Evolutionary conservation across 805 yeast species (phyloP), one percentile per base, ranked within the genome.

Genomic region (Scheffersomyces lignosus): DNA sequence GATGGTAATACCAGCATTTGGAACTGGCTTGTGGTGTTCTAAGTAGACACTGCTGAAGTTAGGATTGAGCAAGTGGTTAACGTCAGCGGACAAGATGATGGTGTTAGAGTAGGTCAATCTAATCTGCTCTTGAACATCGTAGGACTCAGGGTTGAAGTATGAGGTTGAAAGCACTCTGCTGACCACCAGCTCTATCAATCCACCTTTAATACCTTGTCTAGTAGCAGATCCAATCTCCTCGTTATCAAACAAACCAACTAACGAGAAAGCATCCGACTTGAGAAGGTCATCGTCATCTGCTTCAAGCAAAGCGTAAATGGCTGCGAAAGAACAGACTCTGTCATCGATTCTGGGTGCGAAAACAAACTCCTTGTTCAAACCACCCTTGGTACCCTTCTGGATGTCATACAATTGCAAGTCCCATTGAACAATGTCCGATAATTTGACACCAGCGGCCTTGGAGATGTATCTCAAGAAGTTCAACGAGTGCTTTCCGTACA

Each of bases 301-400:
- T 36, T 64, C 70, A 31, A 83, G 58, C 43, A 87, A 64, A 0
- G 84, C 80, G 37, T 69, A 57, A 37, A 83, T 56, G 15, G 91
- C 93, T 15, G 91, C 77, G 56, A 70, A 87, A 2, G 90, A 79
- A 60, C 91, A 86, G 44, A 86, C 72, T 64, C 93, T 77, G 64
- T 87, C 96, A 57, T 87, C 96, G 33, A 87, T 68, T 56, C 96
- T 77, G 31, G 96, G 95, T 6, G 87, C 84, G 60, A 77, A 84
- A 37, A 87, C 58, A 60, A 87, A 86, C 50, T 87, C 96, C 45
- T 77, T 71, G 48, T 78, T 77, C 45, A 88, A 65, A 4, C 96
- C 96, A 40, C 93, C 95, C 44, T 83, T 63, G 9, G 78, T 61
- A 33, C 93, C 93, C 51, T 78, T 81, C 64, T 87, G 95, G 18